Percentiles rank a stretch among this genome's conserved stretches.
Conservation (phyloP, 2,329 filamentous ascomycete genomes). For the Zasmidium angulare region DNA sequence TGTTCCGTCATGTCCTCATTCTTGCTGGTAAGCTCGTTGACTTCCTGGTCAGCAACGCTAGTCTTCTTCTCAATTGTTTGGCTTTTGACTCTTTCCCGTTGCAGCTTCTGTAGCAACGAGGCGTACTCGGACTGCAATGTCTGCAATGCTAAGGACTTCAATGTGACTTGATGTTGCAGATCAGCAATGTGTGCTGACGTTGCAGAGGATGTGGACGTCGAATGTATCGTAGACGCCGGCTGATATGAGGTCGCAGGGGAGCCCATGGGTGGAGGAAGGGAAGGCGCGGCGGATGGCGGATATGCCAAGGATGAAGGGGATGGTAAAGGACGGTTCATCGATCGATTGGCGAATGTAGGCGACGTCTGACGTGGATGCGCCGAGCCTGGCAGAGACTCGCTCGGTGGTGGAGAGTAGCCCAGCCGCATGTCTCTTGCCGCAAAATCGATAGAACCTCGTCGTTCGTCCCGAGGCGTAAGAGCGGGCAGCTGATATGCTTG, state of each 20-base stretch:
- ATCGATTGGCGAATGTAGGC: slow-evolving; percentile 14
- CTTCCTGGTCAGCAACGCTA: slow-evolving; percentile 51
- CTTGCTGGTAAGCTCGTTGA: slow-evolving; percentile 53
- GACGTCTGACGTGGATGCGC: slow-evolving; percentile 23
- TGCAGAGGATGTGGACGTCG: slow-evolving; percentile 25
- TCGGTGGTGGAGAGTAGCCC: slow-evolving; percentile 22
- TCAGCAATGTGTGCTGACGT: slow-evolving; percentile 45
- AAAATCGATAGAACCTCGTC: slow-evolving; percentile 19
- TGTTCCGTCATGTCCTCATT: slow-evolving; percentile 51
- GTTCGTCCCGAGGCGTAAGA: slow-evolving; percentile 14
- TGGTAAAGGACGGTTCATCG: slow-evolving; percentile 19
- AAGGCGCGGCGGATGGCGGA: slow-evolving; percentile 17
- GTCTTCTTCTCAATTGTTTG: slow-evolving; percentile 53
- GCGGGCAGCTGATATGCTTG: slow-evolving; percentile 4
- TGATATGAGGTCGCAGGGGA: slow-evolving; percentile 29
- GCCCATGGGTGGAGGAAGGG: slow-evolving; percentile 17
- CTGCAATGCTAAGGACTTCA: slow-evolving; percentile 54
- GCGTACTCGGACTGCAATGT: slow-evolving; percentile 57
- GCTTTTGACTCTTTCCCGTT: slow-evolving; percentile 51
- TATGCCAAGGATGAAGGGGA: slow-evolving; percentile 30
- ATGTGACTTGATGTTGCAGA: slow-evolving; percentile 55
- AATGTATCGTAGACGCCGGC: slow-evolving; percentile 25
- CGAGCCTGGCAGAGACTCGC: slow-evolving; percentile 23
- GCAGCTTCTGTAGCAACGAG: slow-evolving; percentile 52
- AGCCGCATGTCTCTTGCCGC: slow-evolving; percentile 5